phyloP scores from a whole-genome alignment of 2,329 filamentous ascomycete species.

The Botrytis fragariae region DNA sequence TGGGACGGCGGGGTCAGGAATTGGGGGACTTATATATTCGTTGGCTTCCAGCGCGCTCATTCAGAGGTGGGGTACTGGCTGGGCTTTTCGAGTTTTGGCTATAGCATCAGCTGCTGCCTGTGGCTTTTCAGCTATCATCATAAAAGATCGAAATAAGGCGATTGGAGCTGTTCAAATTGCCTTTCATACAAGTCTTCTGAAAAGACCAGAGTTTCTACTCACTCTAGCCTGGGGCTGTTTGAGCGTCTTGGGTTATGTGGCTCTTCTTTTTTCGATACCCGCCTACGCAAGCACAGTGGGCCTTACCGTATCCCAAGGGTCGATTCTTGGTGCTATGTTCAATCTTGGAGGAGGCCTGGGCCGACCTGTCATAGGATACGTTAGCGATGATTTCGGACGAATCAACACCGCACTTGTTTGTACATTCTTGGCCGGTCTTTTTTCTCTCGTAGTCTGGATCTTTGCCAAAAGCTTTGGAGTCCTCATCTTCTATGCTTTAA shows the following conservation, averaged over 20 bases:
- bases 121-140: not conserved
- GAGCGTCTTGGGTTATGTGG: not conserved
- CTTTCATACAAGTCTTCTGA: not conserved
- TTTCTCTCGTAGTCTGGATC: not conserved
- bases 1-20: not conserved
- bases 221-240: not conserved
- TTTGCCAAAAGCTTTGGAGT: not conserved
- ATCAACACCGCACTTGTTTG: not conserved
- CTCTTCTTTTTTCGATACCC: not conserved
- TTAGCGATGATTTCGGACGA: not conserved
- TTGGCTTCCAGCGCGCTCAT: not conserved
- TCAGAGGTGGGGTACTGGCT: not conserved
- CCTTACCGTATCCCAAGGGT: not conserved
- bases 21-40: not conserved
- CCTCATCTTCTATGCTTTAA: not conserved
- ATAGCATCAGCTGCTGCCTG: not conserved
- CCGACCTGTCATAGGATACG: not conserved
- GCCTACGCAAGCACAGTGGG: not conserved
- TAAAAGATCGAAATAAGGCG: not conserved
- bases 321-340: not conserved
- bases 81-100: not conserved
- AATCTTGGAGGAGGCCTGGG: not conserved
- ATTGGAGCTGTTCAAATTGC: not conserved
- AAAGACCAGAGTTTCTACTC: not conserved
- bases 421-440: not conserved